Percentiles rank a stretch among this genome's conserved stretches.
phyloP scores from a whole-genome alignment of 2,329 filamentous ascomycete genomes.

The Coniella lustricola region DNA sequence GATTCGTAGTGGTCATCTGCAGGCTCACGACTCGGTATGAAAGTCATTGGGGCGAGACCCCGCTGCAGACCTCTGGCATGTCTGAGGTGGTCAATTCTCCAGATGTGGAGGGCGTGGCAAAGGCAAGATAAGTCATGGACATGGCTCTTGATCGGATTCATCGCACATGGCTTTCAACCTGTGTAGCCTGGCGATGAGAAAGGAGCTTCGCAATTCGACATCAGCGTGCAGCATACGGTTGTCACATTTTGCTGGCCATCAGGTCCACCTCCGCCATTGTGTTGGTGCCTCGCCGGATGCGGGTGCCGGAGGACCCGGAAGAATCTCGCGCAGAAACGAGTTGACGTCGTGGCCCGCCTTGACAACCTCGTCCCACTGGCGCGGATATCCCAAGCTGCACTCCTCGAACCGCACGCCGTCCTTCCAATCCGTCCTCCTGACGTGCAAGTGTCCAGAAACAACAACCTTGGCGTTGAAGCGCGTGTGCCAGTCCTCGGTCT shows the following conservation, averaged over 20 bases:
- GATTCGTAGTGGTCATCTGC: no score
- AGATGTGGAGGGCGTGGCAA: no score
- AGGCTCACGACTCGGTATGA: no score
- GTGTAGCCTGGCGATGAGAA: not conserved
- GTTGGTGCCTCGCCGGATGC: constrained; percentile 7
- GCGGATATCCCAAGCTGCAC: constrained; percentile 30
- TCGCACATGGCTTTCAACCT: no score
- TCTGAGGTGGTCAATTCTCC: no score
- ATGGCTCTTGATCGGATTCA: no score
- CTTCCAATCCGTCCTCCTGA: constrained; percentile 32
- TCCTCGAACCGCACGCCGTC: constrained; percentile 32
- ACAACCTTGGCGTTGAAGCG: constrained; percentile 29
- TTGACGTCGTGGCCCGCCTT: constrained; percentile 26
- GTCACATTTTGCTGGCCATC: no score
- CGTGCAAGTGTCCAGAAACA: constrained; percentile 30
- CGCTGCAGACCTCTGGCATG: no score
- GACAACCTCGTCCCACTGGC: constrained; percentile 28
- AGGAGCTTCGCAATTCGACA: not conserved
- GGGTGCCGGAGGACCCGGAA: constrained; percentile 12
- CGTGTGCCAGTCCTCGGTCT: constrained; percentile 29
- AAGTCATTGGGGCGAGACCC: no score
- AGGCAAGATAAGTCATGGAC: no score
- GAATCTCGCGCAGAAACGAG: constrained; percentile 29
- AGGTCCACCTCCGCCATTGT: constrained; percentile 13
- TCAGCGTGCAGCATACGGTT: not conserved